Evolutionary conservation across 148 eudicot species (phyloP).

Genomic region (Chenopodium formosanum): DNA sequence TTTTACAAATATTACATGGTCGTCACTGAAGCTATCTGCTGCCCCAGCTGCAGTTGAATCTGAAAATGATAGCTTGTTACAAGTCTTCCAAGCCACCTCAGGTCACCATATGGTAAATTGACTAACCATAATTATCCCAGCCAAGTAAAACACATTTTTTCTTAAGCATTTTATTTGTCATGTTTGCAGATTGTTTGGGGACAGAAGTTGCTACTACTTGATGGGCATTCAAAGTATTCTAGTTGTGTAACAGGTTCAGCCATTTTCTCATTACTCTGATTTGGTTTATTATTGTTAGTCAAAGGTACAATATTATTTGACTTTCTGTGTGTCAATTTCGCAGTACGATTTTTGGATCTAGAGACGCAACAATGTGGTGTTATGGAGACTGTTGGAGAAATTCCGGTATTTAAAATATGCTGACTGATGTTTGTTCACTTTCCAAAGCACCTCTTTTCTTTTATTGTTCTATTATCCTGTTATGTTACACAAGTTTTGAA

Average conservation of each 20-base stretch:
- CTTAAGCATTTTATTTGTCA: not conserved
- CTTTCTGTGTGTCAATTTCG: constrained; percentile 22
- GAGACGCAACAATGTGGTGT: constrained; percentile 57
- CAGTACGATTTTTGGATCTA: constrained; percentile 71
- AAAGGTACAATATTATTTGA: constrained; percentile 18
- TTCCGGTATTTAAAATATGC: constrained; percentile 63
- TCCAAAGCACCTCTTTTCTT: not conserved
- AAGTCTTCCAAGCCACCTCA: constrained; percentile 63
- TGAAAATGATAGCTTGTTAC: constrained; percentile 39
- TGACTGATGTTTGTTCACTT: not conserved
- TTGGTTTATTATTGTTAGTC: not conserved
- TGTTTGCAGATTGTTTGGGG: constrained; percentile 73
- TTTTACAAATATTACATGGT: constrained; percentile 69
- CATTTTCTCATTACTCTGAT: not conserved
- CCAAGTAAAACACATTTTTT: not conserved
- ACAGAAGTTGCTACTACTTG: constrained; percentile 57
- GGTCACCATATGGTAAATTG: constrained; percentile 82
- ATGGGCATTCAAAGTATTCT: constrained; percentile 61
- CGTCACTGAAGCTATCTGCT: constrained; percentile 47
- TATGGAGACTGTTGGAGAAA: constrained; percentile 69
- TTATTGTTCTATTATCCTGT: constrained; percentile 1
- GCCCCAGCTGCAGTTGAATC: constrained; percentile 32
- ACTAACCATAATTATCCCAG: not conserved
- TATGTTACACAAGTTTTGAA: not conserved
- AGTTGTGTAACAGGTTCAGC: constrained; percentile 56